Evolutionary conservation across 768 basidiomycete species (phyloP).

Genomic region (Xerocomus potaroensis): DNA sequence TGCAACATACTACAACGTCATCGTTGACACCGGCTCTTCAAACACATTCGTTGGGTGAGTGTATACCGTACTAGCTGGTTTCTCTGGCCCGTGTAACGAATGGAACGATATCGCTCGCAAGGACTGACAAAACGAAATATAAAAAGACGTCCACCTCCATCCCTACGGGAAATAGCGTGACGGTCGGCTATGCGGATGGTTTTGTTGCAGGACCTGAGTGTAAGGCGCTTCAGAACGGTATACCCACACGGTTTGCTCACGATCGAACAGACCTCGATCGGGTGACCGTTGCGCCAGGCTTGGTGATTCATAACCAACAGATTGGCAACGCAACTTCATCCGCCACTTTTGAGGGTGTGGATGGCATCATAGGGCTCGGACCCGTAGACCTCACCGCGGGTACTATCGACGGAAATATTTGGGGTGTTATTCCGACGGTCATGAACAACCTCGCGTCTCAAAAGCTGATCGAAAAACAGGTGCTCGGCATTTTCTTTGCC

Average conservation of each 20-base stretch:
- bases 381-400: constrained; percentile 18
- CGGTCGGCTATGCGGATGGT: constrained; percentile 2
- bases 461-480: constrained; percentile 8
- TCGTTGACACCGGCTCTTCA: constrained; percentile 27
- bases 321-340: constrained; percentile 19
- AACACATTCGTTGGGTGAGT: constrained; percentile 22
- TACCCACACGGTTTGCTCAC: background rate
- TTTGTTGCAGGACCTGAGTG: constrained; percentile 35
- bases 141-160: constrained; percentile 13
- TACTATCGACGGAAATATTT: too few relatives aligned
- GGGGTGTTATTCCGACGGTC: constrained; percentile 18
- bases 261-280: constrained; percentile 13
- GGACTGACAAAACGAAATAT: constrained; percentile 8
- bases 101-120: too few relatives aligned
- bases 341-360: constrained; percentile 12
- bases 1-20: constrained; percentile 18
- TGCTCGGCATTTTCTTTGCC: constrained; percentile 18
- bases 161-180: constrained; percentile 14
- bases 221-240: background rate
- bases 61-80: background rate
- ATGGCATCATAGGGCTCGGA: constrained; percentile 24
- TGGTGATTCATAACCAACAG: constrained; percentile 22
- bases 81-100: constrained; percentile 14
- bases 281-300: constrained; percentile 16
- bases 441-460: constrained; percentile 20